These are phyloP conservation scores for Holtermannia corniformis DNA, from an alignment of 768 basidiomycete species.

Conservation along the genomic window DNA sequence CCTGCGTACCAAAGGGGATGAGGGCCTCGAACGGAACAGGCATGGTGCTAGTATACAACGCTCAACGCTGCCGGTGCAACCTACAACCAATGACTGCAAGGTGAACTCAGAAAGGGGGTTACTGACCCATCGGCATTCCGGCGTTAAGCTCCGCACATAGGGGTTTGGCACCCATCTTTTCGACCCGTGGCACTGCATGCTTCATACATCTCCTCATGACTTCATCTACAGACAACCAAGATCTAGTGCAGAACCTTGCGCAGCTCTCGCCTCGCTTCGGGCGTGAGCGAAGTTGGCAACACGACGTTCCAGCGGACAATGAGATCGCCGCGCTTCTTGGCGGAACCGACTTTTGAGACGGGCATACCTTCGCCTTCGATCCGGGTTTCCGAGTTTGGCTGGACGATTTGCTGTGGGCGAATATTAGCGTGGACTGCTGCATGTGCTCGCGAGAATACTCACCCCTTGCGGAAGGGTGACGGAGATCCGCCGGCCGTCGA, in stretches of 20 bases:
- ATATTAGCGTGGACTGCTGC: too few relatives aligned
- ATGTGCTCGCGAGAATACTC: constrained; percentile 46
- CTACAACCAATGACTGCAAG: background rate
- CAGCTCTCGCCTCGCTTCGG: constrained; percentile 69
- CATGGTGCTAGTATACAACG: background rate
- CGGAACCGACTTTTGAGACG: constrained; percentile 64
- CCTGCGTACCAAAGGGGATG: background rate
- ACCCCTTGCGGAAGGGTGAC: constrained; percentile 52
- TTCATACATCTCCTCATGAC: background rate
- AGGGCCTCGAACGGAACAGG: background rate
- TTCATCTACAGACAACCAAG: too few relatives aligned
- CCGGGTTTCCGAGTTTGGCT: constrained; percentile 55
- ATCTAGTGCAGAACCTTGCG: constrained; percentile 50
- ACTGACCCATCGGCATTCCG: background rate
- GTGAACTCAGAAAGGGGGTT: background rate
- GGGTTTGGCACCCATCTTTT: background rate
- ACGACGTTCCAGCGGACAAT: constrained; percentile 67
- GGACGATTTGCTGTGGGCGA: constrained; percentile 28
- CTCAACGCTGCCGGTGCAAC: too few relatives aligned
- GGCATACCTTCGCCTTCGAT: constrained; percentile 60
- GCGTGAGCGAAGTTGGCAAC: constrained; percentile 69
- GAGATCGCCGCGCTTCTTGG: constrained; percentile 70
- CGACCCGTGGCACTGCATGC: background rate
- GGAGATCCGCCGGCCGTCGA: constrained; percentile 73
- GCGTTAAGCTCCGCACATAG: background rate